phyloP scores from a whole-genome alignment of 2,329 filamentous ascomycete genomes.

The Malbranchea cinnamomea region DNA sequence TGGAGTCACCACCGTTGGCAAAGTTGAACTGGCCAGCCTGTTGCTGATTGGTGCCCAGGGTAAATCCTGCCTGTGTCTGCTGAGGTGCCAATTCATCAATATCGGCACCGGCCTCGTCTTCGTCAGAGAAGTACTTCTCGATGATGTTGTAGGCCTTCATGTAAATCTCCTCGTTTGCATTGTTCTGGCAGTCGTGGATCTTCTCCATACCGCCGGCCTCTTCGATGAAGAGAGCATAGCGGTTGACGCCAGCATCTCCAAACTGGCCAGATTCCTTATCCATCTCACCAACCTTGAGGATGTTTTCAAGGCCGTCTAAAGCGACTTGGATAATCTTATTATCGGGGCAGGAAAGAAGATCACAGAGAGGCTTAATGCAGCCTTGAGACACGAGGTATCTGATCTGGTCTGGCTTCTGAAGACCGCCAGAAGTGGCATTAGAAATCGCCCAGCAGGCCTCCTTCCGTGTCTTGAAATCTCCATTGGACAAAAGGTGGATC shows the following conservation, averaged over 20 bases:
- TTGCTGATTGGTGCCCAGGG: constrained; percentile 47
- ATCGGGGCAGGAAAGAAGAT: constrained; percentile 87
- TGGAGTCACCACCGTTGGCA: constrained; percentile 55
- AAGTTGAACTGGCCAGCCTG: constrained; percentile 81
- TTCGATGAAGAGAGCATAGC: constrained; percentile 94
- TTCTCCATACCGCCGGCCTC: constrained; percentile 99
- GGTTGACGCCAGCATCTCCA: constrained; percentile 53
- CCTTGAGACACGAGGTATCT: constrained; percentile 85
- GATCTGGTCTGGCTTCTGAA: constrained; percentile 98
- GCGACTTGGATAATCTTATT: constrained; percentile 99
- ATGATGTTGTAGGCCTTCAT: constrained; percentile 99
- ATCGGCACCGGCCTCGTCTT: constrained; percentile 66
- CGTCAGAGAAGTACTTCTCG: constrained; percentile 99
- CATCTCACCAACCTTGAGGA: constrained; percentile 97
- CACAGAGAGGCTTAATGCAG: constrained; percentile 94
- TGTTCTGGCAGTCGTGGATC: constrained; percentile 99
- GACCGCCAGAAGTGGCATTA: constrained; percentile 90
- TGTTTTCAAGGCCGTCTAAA: constrained; percentile 94
- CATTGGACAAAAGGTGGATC: constrained; percentile 90
- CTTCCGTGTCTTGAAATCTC: constrained; percentile 97
- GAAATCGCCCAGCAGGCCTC: constrained; percentile 99
- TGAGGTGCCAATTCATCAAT: constrained; percentile 67
- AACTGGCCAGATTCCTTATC: constrained; percentile 69
- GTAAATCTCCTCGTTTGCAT: constrained; percentile 99
- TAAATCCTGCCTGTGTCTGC: constrained; percentile 62